Base-by-base conservation (phyloP, 768 basidiomycete species). In the Boletus reticuloceps region DNA sequence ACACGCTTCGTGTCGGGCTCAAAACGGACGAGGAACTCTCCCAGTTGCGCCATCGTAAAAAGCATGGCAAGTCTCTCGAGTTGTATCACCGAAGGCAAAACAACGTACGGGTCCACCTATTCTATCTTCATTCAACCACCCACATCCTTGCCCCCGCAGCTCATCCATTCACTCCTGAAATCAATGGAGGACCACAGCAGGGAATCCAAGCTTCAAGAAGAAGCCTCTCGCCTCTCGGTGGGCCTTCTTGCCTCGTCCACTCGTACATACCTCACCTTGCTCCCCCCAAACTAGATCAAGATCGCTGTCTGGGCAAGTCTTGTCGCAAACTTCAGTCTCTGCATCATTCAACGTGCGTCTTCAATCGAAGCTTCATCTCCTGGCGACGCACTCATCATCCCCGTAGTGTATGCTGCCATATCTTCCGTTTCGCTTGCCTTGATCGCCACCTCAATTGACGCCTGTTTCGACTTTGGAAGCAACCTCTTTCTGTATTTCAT, bases 391-490 rank as follows among this genome's bases (percentile, higher is more conserved):
- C 13, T 14, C 9, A 29, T 29, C 29, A 29, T 29, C 29, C 34
- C 34, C 34, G 14, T 61, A 94, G 91, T 99, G 63, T 99, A 98
- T 67, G 96, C 91, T 13, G 96, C 97, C 13, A 79, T 91, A 49
- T 89, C 90, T 2, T 88, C 92, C 2, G 58, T 82, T 5, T 96
- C 93, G 1, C 75, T 98, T 6, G 92, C 94, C 5, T 77, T 98
- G 47, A 81, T 98, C 55, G 93, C 94, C 12, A 96, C 94, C 2
- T 89, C 82, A 10, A 89, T 95, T 65, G 96, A 98, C 68, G 85
- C 94, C 13, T 76, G 90, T 16, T 91, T 87, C 64, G 93, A 94
- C 67, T 78, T 91, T 58, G 87, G 88, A 43, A 91, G 89, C 65
- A 94, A 92, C 63, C 68, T 92, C 43, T 75, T 94, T n/a, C 77